Conservation (phyloP, 1,139 yeast genomes). For the Blastobotrys petasosporus region DNA sequence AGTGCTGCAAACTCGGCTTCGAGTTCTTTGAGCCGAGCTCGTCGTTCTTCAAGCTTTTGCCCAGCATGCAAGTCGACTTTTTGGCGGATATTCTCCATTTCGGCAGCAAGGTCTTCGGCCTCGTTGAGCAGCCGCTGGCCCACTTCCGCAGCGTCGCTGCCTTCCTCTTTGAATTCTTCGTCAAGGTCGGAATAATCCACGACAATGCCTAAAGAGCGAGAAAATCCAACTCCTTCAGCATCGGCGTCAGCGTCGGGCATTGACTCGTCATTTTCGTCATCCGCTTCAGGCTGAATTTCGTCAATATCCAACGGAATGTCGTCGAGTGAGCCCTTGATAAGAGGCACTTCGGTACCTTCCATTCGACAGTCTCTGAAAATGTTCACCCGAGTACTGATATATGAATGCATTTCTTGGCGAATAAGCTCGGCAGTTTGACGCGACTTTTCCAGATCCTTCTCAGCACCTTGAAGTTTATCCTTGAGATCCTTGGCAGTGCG, state of each 20-base stretch:
- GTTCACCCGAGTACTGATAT: constrained; percentile 53
- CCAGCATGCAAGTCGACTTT: constrained; percentile 59
- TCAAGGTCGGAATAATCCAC: constrained; percentile 54
- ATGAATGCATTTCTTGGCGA: constrained; percentile 37
- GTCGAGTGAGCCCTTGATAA: constrained; percentile 52
- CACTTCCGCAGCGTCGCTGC: constrained; percentile 30
- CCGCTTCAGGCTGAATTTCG: constrained; percentile 31
- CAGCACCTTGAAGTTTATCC: constrained; percentile 6
- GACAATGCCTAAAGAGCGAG: constrained; percentile 42
- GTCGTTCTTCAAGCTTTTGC: constrained; percentile 69
- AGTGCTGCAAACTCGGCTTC: constrained; percentile 63
- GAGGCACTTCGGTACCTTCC: constrained; percentile 62
- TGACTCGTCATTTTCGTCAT: constrained; percentile 28
- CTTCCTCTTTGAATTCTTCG: constrained; percentile 34
- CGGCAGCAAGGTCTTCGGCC: constrained; percentile 49
- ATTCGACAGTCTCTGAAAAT: constrained; percentile 69
- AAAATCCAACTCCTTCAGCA: constrained; percentile 23
- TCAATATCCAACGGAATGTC: constrained; percentile 40
- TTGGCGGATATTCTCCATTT: constrained; percentile 62
- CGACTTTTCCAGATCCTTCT: constrained; percentile 17
- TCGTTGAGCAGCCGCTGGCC: constrained; percentile 40
- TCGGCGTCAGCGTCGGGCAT: constrained; percentile 19
- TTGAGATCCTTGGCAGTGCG: constrained; percentile 9
- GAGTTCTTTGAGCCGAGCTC: constrained; percentile 51
- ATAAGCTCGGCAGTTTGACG: constrained; percentile 28